Conservation (phyloP, 2,329 filamentous ascomycete genomes). For the Stagonosporopsis cucurbitacearum region DNA sequence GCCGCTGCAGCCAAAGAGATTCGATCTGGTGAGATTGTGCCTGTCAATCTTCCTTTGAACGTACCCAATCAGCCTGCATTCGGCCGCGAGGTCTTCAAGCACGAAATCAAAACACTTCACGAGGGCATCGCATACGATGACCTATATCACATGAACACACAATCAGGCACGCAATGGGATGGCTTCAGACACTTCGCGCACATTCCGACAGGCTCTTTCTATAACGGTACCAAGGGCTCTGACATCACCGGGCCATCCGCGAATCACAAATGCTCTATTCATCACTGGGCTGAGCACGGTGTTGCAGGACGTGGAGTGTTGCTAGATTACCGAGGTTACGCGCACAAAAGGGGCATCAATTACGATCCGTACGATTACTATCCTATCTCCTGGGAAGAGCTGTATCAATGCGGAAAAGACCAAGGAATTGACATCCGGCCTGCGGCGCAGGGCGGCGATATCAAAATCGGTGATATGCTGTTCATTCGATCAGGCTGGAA, state of each 20-base stretch:
- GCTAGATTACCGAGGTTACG: conserved; percentile 54
- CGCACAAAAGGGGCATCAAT: conserved; percentile 50
- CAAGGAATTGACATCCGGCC: conserved; percentile 69
- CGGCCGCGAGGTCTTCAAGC: conserved; percentile 59
- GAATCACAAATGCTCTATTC: conserved; percentile 55
- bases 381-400: conserved; percentile 52
- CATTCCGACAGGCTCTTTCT: conserved; percentile 48
- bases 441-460: conserved; percentile 59
- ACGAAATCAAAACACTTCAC: conserved; percentile 58
- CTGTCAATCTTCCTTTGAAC: conserved; percentile 62
- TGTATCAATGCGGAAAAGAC: conserved; percentile 64
- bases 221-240: conserved; percentile 51
- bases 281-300: conserved; percentile 55
- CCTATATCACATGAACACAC: conserved; percentile 53
- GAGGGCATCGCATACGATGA: conserved; percentile 52
- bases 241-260: conserved; percentile 50
- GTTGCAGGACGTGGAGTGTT: conserved; percentile 54
- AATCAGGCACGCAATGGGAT: conserved; percentile 55
- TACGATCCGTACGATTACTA: conserved; percentile 53
- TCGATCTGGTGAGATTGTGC: conserved; percentile 61
- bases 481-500: conserved; percentile 70
- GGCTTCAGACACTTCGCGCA: conserved; percentile 56
- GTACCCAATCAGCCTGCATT: conserved; percentile 62
- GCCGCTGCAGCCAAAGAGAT: conserved; percentile 62
- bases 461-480: conserved; percentile 69